Conservation (phyloP, 1,284 basidiomycete species). For the Hemileia vastatrix region DNA sequence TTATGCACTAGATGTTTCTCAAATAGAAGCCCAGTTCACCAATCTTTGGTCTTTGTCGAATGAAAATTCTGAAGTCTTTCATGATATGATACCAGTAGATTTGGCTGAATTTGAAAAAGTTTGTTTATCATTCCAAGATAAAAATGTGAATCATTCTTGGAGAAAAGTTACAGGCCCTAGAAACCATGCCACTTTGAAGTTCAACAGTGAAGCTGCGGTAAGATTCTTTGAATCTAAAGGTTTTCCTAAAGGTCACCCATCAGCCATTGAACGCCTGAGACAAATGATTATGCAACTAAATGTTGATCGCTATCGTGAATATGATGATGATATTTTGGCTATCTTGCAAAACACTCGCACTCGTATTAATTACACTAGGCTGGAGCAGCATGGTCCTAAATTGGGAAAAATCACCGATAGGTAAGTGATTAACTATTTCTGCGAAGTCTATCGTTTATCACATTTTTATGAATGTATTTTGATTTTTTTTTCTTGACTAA, state of each 20-base stretch:
- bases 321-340: constrained; percentile 65
- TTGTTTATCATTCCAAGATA: not conserved
- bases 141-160: constrained; percentile 1
- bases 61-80: not conserved
- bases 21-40: constrained; percentile 41
- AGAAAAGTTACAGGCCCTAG: constrained; percentile 47
- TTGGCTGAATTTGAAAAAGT: constrained; percentile 6
- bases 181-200: constrained; percentile 53
- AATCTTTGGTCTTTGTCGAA: constrained; percentile 35
- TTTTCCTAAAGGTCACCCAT: constrained; percentile 47
- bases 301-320: constrained; percentile 72
- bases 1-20: constrained; percentile 67
- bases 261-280: constrained; percentile 60
- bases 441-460: not conserved
- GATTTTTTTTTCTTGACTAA: not conserved
- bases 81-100: constrained; percentile 11
- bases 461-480: not conserved
- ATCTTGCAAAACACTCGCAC: constrained; percentile 66
- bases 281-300: constrained; percentile 73
- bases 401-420: constrained; percentile 65
- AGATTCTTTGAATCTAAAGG: constrained; percentile 54
- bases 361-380: constrained; percentile 65
- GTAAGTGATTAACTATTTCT: constrained; percentile 49
- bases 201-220: constrained; percentile 56
- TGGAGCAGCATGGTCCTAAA: constrained; percentile 72